Evolutionary conservation across 2,329 filamentous ascomycete genomes (phyloP).

Genomic region (Hymenoscyphus albidus): DNA sequence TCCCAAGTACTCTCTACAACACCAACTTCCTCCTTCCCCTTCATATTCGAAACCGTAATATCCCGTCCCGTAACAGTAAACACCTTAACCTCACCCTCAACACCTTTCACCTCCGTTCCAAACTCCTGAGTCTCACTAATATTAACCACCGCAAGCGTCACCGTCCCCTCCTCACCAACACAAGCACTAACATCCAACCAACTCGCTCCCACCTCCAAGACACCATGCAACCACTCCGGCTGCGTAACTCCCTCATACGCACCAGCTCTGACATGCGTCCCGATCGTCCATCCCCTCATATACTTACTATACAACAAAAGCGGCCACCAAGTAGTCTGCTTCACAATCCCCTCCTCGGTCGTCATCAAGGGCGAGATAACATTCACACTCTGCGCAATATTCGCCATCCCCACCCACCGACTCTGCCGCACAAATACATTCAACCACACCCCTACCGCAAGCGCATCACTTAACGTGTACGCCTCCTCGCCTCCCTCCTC

Average conservation of each 20-base stretch:
- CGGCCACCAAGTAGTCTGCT: constrained; percentile 64
- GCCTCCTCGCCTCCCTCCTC: constrained; percentile 59
- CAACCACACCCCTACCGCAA: constrained; percentile 59
- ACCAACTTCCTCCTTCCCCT: constrained; percentile 57
- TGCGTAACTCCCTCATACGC: constrained; percentile 65
- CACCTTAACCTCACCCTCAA: constrained; percentile 52
- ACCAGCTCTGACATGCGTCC: constrained; percentile 58
- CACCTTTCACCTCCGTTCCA: constrained; percentile 55
- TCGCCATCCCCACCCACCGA: constrained; percentile 61
- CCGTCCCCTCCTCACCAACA: constrained; percentile 53
- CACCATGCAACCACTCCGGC: constrained; percentile 60
- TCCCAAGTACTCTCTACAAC: constrained; percentile 61
- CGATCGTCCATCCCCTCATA: constrained; percentile 70
- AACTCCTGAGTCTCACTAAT: constrained; percentile 59
- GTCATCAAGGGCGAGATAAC: constrained; percentile 68
- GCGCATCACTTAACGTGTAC: constrained; percentile 60
- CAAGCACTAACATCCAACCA: constrained; percentile 66
- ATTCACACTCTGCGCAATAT: constrained; percentile 64
- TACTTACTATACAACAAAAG: constrained; percentile 58
- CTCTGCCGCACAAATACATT: constrained; percentile 63
- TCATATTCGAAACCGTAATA: constrained; percentile 59
- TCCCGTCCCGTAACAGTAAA: constrained; percentile 58
- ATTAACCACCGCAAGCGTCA: constrained; percentile 71
- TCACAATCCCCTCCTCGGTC: constrained; percentile 50
- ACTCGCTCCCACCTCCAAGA: constrained; percentile 60